phyloP scores from a whole-genome alignment of 2,329 filamentous ascomycete genomes.

The Pyricularia grisea region DNA sequence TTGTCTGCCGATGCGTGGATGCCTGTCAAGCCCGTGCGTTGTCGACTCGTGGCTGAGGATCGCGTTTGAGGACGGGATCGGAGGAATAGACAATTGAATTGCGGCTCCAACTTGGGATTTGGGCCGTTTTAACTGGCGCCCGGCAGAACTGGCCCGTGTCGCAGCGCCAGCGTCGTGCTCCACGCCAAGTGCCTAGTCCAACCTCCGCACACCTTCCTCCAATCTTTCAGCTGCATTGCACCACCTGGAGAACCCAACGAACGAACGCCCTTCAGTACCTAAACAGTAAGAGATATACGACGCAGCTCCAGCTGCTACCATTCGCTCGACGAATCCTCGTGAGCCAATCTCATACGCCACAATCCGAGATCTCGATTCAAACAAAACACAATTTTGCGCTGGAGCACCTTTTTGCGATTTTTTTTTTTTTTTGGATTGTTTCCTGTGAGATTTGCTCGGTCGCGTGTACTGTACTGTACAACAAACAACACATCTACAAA shows the following conservation, averaged over 20 bases:
- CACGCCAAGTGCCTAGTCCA: background rate
- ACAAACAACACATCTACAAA: background rate
- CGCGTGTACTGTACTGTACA: background rate
- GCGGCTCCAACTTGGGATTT: background rate
- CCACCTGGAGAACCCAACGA: background rate
- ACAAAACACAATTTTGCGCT: too few relatives aligned
- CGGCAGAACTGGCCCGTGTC: background rate
- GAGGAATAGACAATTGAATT: background rate
- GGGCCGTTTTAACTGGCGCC: constrained; percentile 1
- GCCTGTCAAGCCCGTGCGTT: background rate
- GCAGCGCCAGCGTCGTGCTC: background rate
- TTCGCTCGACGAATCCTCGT: background rate
- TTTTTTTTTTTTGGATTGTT: background rate
- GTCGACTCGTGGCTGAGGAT: constrained; percentile 1
- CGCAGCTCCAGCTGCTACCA: background rate
- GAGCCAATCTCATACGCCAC: background rate
- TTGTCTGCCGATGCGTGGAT: background rate
- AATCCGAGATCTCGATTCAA: background rate
- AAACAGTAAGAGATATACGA: background rate
- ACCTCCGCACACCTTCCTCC: background rate
- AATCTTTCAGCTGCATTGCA: background rate
- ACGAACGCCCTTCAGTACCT: background rate
- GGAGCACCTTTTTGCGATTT: background rate
- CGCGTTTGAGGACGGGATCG: background rate
- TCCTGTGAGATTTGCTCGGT: background rate